phyloP scores from a whole-genome alignment of 257 asterid species.

The Verbascum thapsus region DNA sequence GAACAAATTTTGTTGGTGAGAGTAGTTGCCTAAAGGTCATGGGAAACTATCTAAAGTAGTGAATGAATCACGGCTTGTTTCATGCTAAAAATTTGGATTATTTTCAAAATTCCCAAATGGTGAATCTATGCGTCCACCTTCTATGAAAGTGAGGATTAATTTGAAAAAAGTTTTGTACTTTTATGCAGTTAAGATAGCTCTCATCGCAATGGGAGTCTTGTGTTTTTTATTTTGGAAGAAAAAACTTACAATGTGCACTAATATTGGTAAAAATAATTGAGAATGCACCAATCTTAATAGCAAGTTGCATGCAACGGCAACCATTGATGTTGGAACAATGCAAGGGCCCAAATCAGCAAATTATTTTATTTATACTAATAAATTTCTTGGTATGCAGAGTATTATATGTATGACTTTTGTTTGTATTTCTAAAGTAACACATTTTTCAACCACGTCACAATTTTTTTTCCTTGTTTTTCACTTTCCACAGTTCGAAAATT shows the following conservation, averaged over 20 bases:
- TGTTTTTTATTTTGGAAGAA: slow-evolving; percentile 13
- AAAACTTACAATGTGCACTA: background rate
- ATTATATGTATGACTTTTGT: no score
- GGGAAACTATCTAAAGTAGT: slow-evolving; percentile 43
- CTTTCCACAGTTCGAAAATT: background rate
- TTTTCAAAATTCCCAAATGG: slow-evolving; percentile 26
- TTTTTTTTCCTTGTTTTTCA: background rate
- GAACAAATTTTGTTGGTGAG: slow-evolving; percentile 23
- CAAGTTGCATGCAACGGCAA: slow-evolving; percentile 37
- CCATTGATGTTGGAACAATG: slow-evolving; percentile 53
- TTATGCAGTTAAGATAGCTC: slow-evolving; percentile 35
- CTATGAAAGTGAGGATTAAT: slow-evolving; percentile 40
- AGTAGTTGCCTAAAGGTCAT: slow-evolving; percentile 30
- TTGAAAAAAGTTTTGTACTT: slow-evolving; percentile 21
- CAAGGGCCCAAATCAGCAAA: slow-evolving; percentile 51
- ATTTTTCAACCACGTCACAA: slow-evolving; percentile 20
- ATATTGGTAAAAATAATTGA: slow-evolving; percentile 27
- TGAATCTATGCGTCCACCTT: slow-evolving; percentile 36
- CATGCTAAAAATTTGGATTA: slow-evolving; percentile 27
- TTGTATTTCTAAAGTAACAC: no score
- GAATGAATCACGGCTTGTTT: slow-evolving; percentile 34
- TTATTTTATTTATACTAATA: slow-evolving; percentile 34
- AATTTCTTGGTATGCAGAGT: slow-evolving; percentile 23
- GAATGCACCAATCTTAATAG: slow-evolving; percentile 33
- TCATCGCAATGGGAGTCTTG: slow-evolving; percentile 28